phyloP scores from a whole-genome alignment of 2,329 filamentous ascomycete species.

The Colletotrichum caudatum region DNA sequence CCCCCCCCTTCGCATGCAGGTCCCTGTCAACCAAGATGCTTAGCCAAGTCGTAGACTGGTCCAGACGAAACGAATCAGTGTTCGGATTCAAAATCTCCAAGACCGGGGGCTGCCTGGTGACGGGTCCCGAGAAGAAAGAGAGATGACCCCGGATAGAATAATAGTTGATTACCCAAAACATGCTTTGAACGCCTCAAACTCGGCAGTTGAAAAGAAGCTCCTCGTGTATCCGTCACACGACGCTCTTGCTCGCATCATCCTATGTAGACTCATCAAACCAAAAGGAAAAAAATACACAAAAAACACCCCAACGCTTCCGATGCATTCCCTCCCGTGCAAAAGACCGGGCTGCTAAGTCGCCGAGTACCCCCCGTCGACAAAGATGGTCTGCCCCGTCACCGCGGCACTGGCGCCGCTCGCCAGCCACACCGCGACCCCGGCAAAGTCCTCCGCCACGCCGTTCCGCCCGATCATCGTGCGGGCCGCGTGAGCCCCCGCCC shows the following conservation, averaged over 20 bases:
- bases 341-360: constrained; percentile 42
- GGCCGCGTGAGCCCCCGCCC: constrained; percentile 45
- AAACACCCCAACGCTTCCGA: background rate
- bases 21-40: background rate
- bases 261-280: background rate
- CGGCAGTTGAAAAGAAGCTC: background rate
- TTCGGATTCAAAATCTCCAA: background rate
- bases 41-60: background rate
- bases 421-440: constrained; percentile 47
- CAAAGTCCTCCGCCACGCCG: constrained; percentile 50
- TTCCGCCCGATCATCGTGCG: constrained; percentile 50
- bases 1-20: background rate
- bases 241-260: background rate
- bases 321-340: background rate
- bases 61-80: background rate
- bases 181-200: background rate
- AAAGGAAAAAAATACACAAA: too few relatives aligned
- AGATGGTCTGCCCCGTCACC: constrained; percentile 51
- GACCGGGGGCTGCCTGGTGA: background rate
- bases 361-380: constrained; percentile 53
- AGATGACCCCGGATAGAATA: too few relatives aligned
- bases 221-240: background rate
- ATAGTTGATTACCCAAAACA: background rate
- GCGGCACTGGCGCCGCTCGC: constrained; percentile 49
- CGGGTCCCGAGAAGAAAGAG: too few relatives aligned